Evolutionary conservation across 2,329 filamentous ascomycete species (phyloP).

Genomic region (Alternaria arbusti): DNA sequence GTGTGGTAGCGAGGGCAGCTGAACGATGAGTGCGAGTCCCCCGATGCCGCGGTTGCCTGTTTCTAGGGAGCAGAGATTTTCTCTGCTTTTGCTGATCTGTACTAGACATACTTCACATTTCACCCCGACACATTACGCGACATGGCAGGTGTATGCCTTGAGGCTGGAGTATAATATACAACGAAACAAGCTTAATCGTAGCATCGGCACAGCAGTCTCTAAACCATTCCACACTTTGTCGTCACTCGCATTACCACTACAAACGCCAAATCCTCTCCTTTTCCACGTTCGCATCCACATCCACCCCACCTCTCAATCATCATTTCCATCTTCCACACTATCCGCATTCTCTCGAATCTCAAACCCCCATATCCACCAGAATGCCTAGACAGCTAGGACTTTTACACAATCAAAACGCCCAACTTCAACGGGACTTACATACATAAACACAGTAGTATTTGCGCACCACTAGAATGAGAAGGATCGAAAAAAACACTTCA

Average conservation of each 20-base stretch:
- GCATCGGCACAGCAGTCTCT: neutral
- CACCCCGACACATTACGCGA: neutral
- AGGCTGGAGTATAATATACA: neutral
- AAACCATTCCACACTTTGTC: neutral
- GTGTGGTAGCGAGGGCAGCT: no score
- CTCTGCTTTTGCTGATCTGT: no score
- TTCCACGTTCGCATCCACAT: neutral
- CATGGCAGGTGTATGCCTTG: neutral
- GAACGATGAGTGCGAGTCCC: no score
- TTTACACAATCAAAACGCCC: neutral
- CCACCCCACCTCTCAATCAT: no score
- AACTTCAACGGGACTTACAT: neutral
- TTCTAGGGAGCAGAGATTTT: no score
- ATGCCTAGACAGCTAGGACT: neutral
- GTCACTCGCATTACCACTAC: neutral
- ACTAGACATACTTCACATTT: neutral
- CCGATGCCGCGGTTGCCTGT: no score
- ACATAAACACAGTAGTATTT: neutral
- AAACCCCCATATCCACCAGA: neutral
- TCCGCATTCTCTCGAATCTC: no score
- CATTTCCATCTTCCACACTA: no score
- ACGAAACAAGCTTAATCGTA: neutral
- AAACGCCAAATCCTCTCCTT: neutral
- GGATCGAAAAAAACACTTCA: neutral
- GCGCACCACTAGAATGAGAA: neutral